phyloP scores from a whole-genome alignment of 805 yeast species.

The Saccharomycopsis microspora region DNA sequence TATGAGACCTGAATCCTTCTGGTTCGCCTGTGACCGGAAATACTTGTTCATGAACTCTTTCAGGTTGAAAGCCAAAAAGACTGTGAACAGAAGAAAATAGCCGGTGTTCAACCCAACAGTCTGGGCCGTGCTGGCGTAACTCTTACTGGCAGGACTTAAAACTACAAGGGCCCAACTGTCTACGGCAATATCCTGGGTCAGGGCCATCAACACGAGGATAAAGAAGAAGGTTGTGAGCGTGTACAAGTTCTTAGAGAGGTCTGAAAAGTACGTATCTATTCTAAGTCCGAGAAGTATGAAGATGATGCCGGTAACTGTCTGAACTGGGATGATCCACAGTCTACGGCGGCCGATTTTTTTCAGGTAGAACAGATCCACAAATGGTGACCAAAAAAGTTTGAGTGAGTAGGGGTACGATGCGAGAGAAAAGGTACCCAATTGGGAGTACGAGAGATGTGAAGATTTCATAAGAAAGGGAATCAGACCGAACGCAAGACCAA shows the following conservation, averaged over 20 bases:
- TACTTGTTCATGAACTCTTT: conserved; percentile 88
- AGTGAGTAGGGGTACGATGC: conserved; percentile 94
- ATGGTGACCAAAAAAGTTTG: conserved; percentile 90
- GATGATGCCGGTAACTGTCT: conserved; percentile 62
- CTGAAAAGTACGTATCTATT: conserved; percentile 38
- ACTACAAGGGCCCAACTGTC: conserved; percentile 98
- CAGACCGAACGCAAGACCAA: conserved; percentile 90
- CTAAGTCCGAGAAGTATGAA: conserved; percentile 52
- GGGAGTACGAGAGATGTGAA: conserved; percentile 65
- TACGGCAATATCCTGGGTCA: conserved; percentile 97
- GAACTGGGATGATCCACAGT: conserved; percentile 93
- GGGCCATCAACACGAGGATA: conserved; percentile 73
- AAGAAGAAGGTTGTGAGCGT: conserved; percentile 64
- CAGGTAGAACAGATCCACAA: conserved; percentile 79
- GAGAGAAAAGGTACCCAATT: conserved; percentile 80
- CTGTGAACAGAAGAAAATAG: conserved; percentile 83
- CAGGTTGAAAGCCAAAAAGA: conserved; percentile 82
- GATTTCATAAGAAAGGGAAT: conserved; percentile 84
- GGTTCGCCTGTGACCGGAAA: conserved; percentile 45
- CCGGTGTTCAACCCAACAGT: conserved; percentile 93
- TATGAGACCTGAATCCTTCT: conserved; percentile 47
- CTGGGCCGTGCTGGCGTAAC: conserved; percentile 95
- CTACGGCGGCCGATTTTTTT: conserved; percentile 66
- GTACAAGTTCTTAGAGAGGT: conserved; percentile 31
- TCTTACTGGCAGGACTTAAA: conserved; percentile 61